Conservation (phyloP, 805 yeast species). For the Sugiyamaella boreocaroliniensis region DNA sequence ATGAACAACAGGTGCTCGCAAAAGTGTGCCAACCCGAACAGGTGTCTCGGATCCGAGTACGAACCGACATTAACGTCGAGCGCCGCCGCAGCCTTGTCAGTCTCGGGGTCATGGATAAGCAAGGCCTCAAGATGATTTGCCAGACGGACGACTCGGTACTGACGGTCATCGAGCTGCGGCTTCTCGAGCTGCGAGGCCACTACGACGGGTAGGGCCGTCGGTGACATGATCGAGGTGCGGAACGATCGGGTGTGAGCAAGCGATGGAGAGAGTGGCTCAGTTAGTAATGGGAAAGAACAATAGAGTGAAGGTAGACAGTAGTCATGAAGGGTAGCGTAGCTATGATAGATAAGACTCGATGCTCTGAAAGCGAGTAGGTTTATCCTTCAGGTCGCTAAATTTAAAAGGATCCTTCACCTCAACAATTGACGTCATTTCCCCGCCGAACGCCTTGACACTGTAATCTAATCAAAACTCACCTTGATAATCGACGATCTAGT, state of each 20-base stretch:
- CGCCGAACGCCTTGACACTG: too few species aligned
- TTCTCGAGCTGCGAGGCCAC: conserved; percentile 33
- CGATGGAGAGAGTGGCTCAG: not conserved
- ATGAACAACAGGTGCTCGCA: conserved; percentile 79
- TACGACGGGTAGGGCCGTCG: not conserved
- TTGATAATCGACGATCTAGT: too few species aligned
- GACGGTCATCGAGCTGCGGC: conserved; percentile 58
- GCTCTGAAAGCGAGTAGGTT: too few species aligned
- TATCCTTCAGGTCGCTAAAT: too few species aligned
- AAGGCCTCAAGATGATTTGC: conserved; percentile 65
- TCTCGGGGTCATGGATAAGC: conserved; percentile 68
- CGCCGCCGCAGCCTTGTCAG: conserved; percentile 60
- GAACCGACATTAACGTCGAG: conserved; percentile 77
- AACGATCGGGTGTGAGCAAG: too few species aligned
- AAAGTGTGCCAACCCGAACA: conserved; percentile 83
- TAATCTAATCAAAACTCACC: too few species aligned
- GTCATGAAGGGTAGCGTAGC: too few species aligned
- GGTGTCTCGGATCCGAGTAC: conserved; percentile 60
- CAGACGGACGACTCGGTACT: conserved; percentile 59
- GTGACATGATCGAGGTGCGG: not conserved
- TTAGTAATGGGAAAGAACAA: not conserved
- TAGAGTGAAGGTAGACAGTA: too few species aligned
- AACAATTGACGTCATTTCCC: too few species aligned
- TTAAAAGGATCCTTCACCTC: too few species aligned
- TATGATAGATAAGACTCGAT: too few species aligned